These are phyloP conservation scores for Eucalyptus guilfoylei DNA, from an alignment of 345 rosid genomes.

Conservation along the genomic window DNA sequence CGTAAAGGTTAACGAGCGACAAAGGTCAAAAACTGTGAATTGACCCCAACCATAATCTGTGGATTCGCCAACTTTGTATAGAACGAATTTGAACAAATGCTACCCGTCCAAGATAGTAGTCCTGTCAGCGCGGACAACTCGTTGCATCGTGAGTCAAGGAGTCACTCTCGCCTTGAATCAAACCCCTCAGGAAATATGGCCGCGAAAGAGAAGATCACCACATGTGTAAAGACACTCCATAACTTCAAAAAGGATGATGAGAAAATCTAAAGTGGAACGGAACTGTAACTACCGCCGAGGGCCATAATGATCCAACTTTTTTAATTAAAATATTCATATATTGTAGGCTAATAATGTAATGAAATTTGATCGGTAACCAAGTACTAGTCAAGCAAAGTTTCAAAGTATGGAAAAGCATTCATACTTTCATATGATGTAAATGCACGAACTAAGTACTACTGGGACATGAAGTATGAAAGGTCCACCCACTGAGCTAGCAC, in stretches of 20 bases:
- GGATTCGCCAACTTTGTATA: background rate
- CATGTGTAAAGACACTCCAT: background rate
- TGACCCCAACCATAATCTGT: background rate
- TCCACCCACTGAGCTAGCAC: background rate
- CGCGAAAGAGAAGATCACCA: background rate
- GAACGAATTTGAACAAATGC: background rate
- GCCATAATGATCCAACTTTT: background rate
- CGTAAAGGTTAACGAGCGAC: background rate
- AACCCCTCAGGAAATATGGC: background rate
- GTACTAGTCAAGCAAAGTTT: background rate
- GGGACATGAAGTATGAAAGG: background rate
- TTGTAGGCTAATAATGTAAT: background rate
- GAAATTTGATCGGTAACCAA: background rate
- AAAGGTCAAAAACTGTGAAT: background rate
- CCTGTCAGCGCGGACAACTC: background rate
- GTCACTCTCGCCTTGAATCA: background rate
- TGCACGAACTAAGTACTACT: background rate
- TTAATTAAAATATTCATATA: background rate
- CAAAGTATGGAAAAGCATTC: background rate
- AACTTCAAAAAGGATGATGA: background rate
- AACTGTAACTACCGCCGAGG: background rate
- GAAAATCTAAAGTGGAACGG: background rate
- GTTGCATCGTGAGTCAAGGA: background rate
- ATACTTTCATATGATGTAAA: background rate
- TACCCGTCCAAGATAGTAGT: background rate